Evolutionary conservation across 1,139 yeast genomes (phyloP), one percentile per base, ranked within the genome.

Genomic region (Debaryomyces nepalensis): DNA sequence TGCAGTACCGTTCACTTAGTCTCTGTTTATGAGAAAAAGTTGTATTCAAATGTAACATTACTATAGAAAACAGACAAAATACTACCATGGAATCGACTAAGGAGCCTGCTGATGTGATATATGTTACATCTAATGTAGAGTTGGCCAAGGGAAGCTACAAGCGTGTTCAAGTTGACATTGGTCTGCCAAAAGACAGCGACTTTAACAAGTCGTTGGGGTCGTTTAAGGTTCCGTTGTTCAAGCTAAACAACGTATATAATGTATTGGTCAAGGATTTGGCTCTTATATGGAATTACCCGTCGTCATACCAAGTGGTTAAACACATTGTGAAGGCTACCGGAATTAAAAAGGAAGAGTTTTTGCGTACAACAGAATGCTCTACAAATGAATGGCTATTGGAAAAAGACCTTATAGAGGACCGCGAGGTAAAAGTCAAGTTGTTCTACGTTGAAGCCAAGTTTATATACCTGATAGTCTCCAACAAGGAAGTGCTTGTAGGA

Each of bases 291-390:
- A 67, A 66, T 43, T 73, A 56, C 44, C 76, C 77, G 1, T 72
- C 77, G 2, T 67, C 77, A 4, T 72, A 72, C 46, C 79, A 73
- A 47, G 49, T 73, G 14, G 60, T 73, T 11, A 48, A 52, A 11
- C 56, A 55, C 43, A 32, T 73, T 2, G 44, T 65, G 1, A 66
- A 63, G 42, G 42, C 46, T 4, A 51, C 65, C 1, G 47, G 52
- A 2, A n/a, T 64, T 2, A 20, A 47, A 1, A 66, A 57, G 37
- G 10, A 33, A 2, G 59, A 54, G 2, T 57, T 69, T 33, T 39
- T 57, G 6, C 38, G 40, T 6, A 49, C 46, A 11, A 50, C 76
- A 1, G 49, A 50, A 35, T 10, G 27, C 3, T 40, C 39, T 1
- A 45, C 69, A 24, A 72, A 70, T 45, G 41, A 50, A 3, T 37